Evolutionary conservation across 1,284 basidiomycete species (phyloP), one percentile per base, ranked within the genome.

Genomic region (Rugosomyces carneus): DNA sequence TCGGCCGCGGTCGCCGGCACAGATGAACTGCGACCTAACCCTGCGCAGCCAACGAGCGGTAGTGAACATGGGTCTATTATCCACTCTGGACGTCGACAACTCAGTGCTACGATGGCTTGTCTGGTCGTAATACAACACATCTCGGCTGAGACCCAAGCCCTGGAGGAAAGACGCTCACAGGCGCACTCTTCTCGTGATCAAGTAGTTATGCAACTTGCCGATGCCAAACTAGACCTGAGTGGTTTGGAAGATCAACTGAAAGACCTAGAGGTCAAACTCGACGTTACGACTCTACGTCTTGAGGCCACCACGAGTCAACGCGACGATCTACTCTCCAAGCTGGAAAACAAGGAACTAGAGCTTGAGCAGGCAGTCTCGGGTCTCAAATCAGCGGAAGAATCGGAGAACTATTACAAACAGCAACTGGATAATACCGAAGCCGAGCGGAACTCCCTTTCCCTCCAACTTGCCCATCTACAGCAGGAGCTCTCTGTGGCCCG

Each of bases 391-490:
- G 64, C 63, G 63, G 38, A 71, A 73, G 45, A 58, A 60, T 23
- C 64, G 60, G 16, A 65, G 62, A 26, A 57, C 55, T 18, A 46
- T 47, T 76, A n/a, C 61, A 70, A 16, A 63, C 69, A 40, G 60
- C 70, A 16, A 63, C 68, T 78, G 15, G 72, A 80, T 37, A 66
- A 73, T 34, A 64, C 75, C 23, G 80, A 83, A 55, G 76, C 80
- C 0, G 74, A 83, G 51, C 78, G 82, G 11, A 73, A 80, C 51
- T 76, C 82, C 0, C 70, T 85, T 19, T 64, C 65, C 16, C 69
- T 84, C 4, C 80, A 83, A 56, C 64, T 83, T 26, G 70, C 70
- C 3, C 83, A 84, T 49, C 64, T 86, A n/a, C 70, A 74, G 41
- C 61, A 68, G 27, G 83, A 87, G 49, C 68, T 85, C 13, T 60